Evolutionary conservation across 1,139 yeast genomes (phyloP), one percentile per base, ranked within the genome.

Genomic region (Kodamaea derodonti): DNA sequence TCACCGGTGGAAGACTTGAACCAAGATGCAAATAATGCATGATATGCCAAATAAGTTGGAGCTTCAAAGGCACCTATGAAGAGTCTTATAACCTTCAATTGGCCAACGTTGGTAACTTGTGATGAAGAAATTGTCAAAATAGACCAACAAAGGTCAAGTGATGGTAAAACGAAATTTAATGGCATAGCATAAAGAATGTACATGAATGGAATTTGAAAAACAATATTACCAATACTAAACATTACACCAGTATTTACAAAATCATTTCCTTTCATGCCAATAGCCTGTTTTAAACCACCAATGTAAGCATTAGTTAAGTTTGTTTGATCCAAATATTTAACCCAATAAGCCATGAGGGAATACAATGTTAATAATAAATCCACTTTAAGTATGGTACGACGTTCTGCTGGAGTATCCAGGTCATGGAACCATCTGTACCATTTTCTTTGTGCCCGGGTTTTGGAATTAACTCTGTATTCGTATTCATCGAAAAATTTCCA

Each of bases 341-440:
- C 80, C 84, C 86, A 83, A 54, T 80, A 81, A 14, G 80, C 76
- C 59, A 78, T 59, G 46, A 80, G 64, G 23, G 83, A 70, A 52
- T 77, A 82, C 27, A 77, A 57, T 3, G 83, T 73, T 42, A 83
- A 62, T 29, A 80, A 49, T 10, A 80, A 38, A 49, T 84, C 94
- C 33, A 83, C 56, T 51, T 84, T 84, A 52, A 73, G 55, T 31
- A 84, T 62, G 34, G 83, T 61, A 31, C 46, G 72, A 54, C 61
- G 76, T 77, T 69, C 74, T 11, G 69, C 80, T 2, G 71, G 66
- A 2, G 85, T 65, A 41, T 72, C 79, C 38, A 60, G 65, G 22
- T 72, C 75, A 43, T 76, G 76, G 49, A 75, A 80, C 87, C 87
- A 80, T 35, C 72, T 66, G 50, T 68, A 79, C 81, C 82, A 79